Evolutionary conservation across 495 filamentous ascomycete species (phyloP).

Genomic region (Penicillium chermesinum): DNA sequence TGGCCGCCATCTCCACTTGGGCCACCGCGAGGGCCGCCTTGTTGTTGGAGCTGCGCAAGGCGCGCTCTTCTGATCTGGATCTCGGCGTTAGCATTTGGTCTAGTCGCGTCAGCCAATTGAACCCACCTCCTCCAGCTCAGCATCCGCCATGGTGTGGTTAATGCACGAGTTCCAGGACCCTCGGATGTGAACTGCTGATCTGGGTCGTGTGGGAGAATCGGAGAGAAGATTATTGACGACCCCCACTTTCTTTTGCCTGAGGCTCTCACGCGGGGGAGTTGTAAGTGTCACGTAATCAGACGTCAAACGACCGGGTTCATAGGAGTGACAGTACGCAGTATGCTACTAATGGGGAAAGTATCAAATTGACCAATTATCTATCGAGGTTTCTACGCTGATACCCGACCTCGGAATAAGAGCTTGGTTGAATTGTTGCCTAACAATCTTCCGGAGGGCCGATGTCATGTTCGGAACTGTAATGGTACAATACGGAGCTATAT

Average conservation of each 20-base stretch:
- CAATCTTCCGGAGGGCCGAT: too few relatives aligned
- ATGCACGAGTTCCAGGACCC: constrained; percentile 1
- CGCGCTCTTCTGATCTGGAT: constrained; percentile 80
- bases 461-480: too few relatives aligned
- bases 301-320: not conserved
- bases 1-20: constrained; percentile 44
- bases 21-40: constrained; percentile 44
- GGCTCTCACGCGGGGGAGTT: constrained; percentile 19
- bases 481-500: too few relatives aligned
- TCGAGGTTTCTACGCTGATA: too few relatives aligned
- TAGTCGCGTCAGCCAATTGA: not conserved
- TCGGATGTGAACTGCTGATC: too few relatives aligned
- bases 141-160: constrained; percentile 63
- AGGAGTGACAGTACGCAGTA: not conserved
- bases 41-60: constrained; percentile 83
- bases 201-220: not conserved
- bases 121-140: constrained; percentile 74
- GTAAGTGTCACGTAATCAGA: not conserved
- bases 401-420: too few relatives aligned
- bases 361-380: too few relatives aligned
- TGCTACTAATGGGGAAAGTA: too few relatives aligned
- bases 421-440: too few relatives aligned
- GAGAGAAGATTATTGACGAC: constrained; percentile 10
- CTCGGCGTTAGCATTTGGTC: not conserved
- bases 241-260: constrained; percentile 24